phyloP scores from a whole-genome alignment of 2,329 filamentous ascomycete species.

The Trichoderma koningii region DNA sequence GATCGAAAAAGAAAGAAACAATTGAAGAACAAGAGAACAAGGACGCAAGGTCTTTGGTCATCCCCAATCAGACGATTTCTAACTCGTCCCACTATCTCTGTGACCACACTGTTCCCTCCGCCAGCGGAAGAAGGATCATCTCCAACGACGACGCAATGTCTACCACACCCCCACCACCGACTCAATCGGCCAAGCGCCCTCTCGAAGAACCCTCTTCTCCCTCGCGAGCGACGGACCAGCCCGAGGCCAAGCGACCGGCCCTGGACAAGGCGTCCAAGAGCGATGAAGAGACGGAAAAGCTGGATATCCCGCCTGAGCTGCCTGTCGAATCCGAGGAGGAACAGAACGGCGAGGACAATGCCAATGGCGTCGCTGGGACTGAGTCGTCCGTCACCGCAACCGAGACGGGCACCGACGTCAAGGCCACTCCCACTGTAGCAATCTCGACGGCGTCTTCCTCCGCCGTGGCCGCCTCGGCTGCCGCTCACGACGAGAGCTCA shows the following conservation, averaged over 20 bases:
- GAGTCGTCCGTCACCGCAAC: conserved; percentile 33
- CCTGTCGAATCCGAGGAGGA: conserved; percentile 45
- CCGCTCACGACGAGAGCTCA: conserved; percentile 80
- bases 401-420: conserved; percentile 39
- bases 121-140: background rate
- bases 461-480: conserved; percentile 49
- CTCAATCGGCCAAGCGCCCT: conserved; percentile 82
- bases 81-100: conserved; percentile 28
- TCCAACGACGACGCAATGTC: conserved; percentile 61
- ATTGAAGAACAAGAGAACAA: conserved; percentile 37
- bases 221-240: conserved; percentile 86
- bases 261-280: conserved; percentile 87
- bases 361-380: conserved; percentile 52
- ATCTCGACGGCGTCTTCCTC: conserved; percentile 39
- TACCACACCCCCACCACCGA: conserved; percentile 66
- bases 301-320: conserved; percentile 39
- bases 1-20: conserved; percentile 36
- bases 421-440: conserved; percentile 14
- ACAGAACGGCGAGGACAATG: conserved; percentile 52
- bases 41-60: conserved; percentile 33
- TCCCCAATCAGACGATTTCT: conserved; percentile 31
- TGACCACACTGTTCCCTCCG: conserved; percentile 26
- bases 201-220: conserved; percentile 97
- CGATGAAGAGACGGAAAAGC: conserved; percentile 56
- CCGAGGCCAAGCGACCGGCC: conserved; percentile 94